A percentile compares a stretch with the other conserved stretches of the same genome.
Evolutionary conservation across 805 yeast species (phyloP).

Genomic region (Hermanozyma aechmeae): DNA sequence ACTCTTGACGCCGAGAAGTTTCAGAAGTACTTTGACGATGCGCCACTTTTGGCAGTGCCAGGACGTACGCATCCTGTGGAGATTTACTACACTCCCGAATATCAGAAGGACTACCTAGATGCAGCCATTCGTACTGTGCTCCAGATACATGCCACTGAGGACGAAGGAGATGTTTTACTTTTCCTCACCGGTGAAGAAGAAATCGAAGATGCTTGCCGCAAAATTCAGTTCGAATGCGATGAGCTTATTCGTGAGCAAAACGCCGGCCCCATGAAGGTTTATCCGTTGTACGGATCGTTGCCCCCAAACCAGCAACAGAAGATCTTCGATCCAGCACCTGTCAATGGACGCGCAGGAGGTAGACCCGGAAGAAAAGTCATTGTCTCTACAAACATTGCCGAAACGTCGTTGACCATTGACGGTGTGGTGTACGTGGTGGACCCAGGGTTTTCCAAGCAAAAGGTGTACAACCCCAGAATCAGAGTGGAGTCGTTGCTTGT

Average conservation of each 20-base stretch:
- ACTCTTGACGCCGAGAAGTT: conserved; percentile 96
- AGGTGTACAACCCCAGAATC: conserved; percentile 92
- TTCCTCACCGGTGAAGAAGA: conserved; percentile 96
- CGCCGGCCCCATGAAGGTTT: conserved; percentile 82
- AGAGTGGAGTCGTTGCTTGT: conserved; percentile 91
- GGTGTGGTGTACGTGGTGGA: conserved; percentile 97
- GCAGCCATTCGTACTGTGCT: conserved; percentile 92
- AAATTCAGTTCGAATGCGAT: conserved; percentile 80
- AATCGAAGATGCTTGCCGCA: conserved; percentile 93
- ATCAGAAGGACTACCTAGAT: conserved; percentile 88
- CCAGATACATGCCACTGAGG: conserved; percentile 96
- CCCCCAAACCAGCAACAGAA: conserved; percentile 94
- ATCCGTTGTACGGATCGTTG: conserved; percentile 91
- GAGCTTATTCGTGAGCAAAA: conserved; percentile 80
- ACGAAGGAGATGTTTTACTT: conserved; percentile 78
- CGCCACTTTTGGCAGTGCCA: conserved; percentile 92
- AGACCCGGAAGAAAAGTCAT: conserved; percentile 94
- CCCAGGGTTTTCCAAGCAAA: conserved; percentile 95
- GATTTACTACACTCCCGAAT: conserved; percentile 93
- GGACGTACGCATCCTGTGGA: conserved; percentile 98
- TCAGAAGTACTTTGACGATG: conserved; percentile 79
- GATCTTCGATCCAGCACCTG: conserved; percentile 87
- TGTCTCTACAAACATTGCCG: conserved; percentile 92
- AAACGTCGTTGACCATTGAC: conserved; percentile 94
- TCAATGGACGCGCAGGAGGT: conserved; percentile 60